A percentile compares a stretch with the other conserved stretches of the same genome.
These are phyloP conservation scores for Lipomyces lipofer DNA, from an alignment of 805 yeast species.

Conservation along the genomic window DNA sequence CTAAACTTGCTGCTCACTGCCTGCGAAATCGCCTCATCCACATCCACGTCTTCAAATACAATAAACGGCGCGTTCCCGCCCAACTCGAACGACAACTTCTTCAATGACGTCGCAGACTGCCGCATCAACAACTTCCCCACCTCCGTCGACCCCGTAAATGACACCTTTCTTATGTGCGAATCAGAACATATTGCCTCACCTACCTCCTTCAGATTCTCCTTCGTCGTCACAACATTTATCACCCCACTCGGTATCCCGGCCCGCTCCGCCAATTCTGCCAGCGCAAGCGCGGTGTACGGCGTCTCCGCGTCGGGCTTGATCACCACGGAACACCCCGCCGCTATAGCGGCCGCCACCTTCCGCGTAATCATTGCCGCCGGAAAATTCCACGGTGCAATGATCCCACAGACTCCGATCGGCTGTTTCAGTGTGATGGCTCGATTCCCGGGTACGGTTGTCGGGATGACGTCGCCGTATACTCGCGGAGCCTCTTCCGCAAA, in stretches of 20 bases:
- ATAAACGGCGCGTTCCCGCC: slow-evolving; percentile 84
- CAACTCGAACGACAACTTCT: slow-evolving; percentile 70
- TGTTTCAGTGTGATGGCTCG: slow-evolving; percentile 63
- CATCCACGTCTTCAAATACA: slow-evolving; percentile 72
- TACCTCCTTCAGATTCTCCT: slow-evolving; percentile 40
- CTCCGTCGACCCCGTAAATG: slow-evolving; percentile 77
- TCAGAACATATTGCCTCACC: slow-evolving; percentile 57
- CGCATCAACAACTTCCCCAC: slow-evolving; percentile 68
- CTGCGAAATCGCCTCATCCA: slow-evolving; percentile 66
- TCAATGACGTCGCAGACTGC: slow-evolving; percentile 60
- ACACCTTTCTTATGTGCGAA: slow-evolving; percentile 59
- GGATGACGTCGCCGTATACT: slow-evolving; percentile 61
- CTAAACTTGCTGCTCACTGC: slow-evolving; percentile 69
- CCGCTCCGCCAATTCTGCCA: slow-evolving; percentile 58
- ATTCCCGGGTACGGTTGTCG: slow-evolving; percentile 38
- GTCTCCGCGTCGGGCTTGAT: slow-evolving; percentile 78
- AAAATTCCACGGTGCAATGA: slow-evolving; percentile 83
- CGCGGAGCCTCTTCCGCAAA: slow-evolving; percentile 81
- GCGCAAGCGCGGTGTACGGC: slow-evolving; percentile 69
- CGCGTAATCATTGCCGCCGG: slow-evolving; percentile 55
- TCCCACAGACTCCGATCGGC: slow-evolving; percentile 81
- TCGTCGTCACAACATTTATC: slow-evolving; percentile 58
- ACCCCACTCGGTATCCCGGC: slow-evolving; percentile 77
- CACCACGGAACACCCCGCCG: slow-evolving; percentile 77
- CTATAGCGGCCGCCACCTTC: slow-evolving; percentile 68